phyloP scores from a whole-genome alignment of 1,284 basidiomycete genomes.

The Flammula alnicola region DNA sequence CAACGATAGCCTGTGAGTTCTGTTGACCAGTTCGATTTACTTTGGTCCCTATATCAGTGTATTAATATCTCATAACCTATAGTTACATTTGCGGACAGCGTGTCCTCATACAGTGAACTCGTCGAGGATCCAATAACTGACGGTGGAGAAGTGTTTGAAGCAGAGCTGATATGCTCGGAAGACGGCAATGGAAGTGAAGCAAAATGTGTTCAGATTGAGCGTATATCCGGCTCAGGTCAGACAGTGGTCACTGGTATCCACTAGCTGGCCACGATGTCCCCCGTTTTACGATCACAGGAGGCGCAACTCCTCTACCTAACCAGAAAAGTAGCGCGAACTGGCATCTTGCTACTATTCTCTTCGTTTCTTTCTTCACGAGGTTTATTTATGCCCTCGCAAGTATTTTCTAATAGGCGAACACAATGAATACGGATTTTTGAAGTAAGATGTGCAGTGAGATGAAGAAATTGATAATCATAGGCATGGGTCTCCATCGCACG shows the following conservation, averaged over 20 bases:
- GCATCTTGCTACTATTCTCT: neutral
- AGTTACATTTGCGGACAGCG: neutral
- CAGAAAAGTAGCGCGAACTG: neutral
- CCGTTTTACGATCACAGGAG: neutral
- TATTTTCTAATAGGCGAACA: neutral
- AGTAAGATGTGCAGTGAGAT: too few species aligned
- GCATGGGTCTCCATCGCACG: too few species aligned
- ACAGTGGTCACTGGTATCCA: neutral
- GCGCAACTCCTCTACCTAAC: neutral
- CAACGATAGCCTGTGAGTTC: too few species aligned
- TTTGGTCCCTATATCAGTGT: too few species aligned
- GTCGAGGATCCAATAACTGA: neutral
- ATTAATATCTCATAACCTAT: too few species aligned
- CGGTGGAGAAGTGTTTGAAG: neutral
- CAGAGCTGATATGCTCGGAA: neutral
- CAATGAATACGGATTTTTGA: neutral
- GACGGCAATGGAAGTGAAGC: neutral
- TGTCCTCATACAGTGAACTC: neutral
- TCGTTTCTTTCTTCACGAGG: neutral
- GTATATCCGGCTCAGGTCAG: neutral
- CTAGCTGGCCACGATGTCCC: neutral
- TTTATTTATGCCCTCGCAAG: neutral
- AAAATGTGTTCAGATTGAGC: neutral
- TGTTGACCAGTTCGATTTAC: too few species aligned
- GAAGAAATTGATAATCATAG: too few species aligned